A percentile compares a stretch with the other conserved stretches of the same genome.
Conservation (phyloP, 2,329 filamentous ascomycete genomes). For the Macrophomina pseudophaseolina region DNA sequence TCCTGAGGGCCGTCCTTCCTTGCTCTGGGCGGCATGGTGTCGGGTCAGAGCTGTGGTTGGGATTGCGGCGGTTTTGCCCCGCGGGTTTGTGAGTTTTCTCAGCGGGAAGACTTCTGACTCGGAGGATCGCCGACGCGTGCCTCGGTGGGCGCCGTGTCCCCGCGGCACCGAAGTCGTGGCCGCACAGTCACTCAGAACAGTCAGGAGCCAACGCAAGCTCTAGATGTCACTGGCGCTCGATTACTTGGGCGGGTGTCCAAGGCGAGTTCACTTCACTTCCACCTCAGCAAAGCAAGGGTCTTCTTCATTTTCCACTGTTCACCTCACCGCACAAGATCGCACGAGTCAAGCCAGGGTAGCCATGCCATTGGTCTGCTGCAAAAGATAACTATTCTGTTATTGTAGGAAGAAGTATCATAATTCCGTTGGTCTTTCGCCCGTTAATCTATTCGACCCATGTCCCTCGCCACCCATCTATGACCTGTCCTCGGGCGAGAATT, state of each 20-base stretch:
- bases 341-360: neutral
- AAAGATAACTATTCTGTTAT: neutral
- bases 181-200: neutral
- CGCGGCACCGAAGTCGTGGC: constrained; percentile 8
- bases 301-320: too few species aligned
- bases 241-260: neutral
- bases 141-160: constrained; percentile 14
- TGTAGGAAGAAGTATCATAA: neutral
- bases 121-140: constrained; percentile 21
- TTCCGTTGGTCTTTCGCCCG: neutral
- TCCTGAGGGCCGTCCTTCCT: constrained; percentile 12
- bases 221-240: neutral
- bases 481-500: constrained; percentile 60
- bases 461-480: constrained; percentile 41
- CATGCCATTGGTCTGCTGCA: neutral
- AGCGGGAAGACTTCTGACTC: neutral
- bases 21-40: constrained; percentile 26
- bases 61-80: constrained; percentile 15
- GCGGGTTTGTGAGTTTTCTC: constrained; percentile 25
- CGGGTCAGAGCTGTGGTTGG: neutral
- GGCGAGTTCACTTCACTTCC: too few species aligned
- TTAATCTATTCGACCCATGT: neutral
- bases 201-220: neutral
- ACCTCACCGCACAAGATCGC: too few species aligned
- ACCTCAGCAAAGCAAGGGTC: too few species aligned